Evolutionary conservation across 202 grass and related monocot species (phyloP).

Genomic region (Carex arenaria): DNA sequence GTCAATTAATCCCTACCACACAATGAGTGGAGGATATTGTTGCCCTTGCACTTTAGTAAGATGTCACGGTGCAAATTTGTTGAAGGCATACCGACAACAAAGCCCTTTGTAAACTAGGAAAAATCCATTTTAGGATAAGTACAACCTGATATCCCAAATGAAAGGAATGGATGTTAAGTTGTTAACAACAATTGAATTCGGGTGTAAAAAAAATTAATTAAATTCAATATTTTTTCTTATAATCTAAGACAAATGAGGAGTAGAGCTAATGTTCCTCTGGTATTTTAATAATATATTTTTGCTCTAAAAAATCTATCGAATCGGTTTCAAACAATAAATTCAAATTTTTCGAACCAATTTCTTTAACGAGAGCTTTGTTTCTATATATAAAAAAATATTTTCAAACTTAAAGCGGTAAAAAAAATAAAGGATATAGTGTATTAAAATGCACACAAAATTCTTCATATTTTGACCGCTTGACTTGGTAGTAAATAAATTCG

Average conservation of each 20-base stretch:
- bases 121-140: not conserved
- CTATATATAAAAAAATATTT: too few relatives aligned
- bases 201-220: not conserved
- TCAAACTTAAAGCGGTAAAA: too few relatives aligned
- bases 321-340: too few relatives aligned
- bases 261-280: too few relatives aligned
- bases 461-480: too few relatives aligned
- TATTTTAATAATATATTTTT: too few relatives aligned
- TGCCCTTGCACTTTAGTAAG: not conserved
- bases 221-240: not conserved
- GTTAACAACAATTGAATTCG: not conserved
- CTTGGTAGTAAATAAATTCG: too few relatives aligned
- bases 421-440: too few relatives aligned
- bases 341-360: too few relatives aligned
- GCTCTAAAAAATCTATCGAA: too few relatives aligned
- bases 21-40: not conserved
- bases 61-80: not conserved
- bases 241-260: not conserved
- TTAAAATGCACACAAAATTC: too few relatives aligned
- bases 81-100: not conserved
- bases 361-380: too few relatives aligned
- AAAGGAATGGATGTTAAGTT: not conserved
- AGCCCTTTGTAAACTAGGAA: not conserved
- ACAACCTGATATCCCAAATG: not conserved
- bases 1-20: not conserved